Conservation (phyloP, 805 yeast genomes). For the Kodamaea restingae region DNA sequence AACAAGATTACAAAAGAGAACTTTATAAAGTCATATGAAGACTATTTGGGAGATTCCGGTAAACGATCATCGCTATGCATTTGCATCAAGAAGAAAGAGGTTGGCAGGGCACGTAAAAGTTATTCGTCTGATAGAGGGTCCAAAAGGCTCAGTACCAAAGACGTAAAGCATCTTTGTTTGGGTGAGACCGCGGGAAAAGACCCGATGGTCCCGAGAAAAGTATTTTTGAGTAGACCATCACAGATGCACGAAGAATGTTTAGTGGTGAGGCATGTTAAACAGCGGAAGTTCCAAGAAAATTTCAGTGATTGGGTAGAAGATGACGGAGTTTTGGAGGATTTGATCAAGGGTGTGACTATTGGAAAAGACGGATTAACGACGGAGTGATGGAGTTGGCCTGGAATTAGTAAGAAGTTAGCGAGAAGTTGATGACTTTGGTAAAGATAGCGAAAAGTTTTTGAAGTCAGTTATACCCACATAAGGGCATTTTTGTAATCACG, state of each 20-base stretch:
- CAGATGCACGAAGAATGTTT: neutral
- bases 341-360: neutral
- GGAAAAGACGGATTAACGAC: neutral
- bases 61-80: conserved; percentile 13
- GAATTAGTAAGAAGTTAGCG: neutral
- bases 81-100: conserved; percentile 9
- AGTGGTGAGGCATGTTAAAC: neutral
- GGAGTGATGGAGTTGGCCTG: neutral
- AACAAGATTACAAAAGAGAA: conserved; percentile 23
- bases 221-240: neutral
- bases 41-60: neutral
- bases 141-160: neutral
- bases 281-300: neutral
- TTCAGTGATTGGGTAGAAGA: neutral
- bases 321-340: neutral
- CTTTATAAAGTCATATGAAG: conserved; percentile 11
- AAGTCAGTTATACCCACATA: too few relatives aligned
- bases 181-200: neutral
- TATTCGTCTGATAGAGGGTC: too few relatives aligned
- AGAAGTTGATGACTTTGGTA: neutral
- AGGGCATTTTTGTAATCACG: too few relatives aligned
- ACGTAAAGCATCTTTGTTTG: neutral
- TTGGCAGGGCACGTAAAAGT: too few relatives aligned
- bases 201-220: neutral
- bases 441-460: too few relatives aligned